Evolutionary conservation across 2,329 filamentous ascomycete species (phyloP), one percentile per base, ranked within the genome.

Genomic region (Volutella citrinella): DNA sequence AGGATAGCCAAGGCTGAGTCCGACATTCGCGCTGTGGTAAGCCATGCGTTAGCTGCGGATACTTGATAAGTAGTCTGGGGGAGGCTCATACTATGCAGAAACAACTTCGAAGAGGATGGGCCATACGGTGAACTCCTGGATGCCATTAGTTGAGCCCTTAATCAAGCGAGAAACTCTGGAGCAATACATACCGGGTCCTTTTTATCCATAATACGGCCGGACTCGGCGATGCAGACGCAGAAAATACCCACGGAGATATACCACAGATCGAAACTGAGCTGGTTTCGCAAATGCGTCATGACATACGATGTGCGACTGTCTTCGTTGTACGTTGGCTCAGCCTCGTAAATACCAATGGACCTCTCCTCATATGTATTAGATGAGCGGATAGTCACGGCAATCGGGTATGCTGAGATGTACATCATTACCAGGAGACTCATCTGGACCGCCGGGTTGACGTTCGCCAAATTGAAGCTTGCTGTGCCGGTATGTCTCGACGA

Each of bases 401-500:
- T 73, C 0, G 78, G 78, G 38, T 77, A 79, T 5, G 75, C 70
- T 6, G 72, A 71, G 28, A 82, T 79, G 55, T 80, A 82, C 78
- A 82, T 82, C 78, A 82, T 81, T 27, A 78, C 66, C 0, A 81
- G 61, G 37, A 79, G 73, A 20, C 76, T 68, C 21, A 80, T 68
- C 38, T 78, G 77, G 0, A 79, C 66, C 4, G 66, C 69, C 6
- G 77, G 72, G 22, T 70, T 74, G 3, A 79, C 61, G 2, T 52
- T 54, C 5, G 70, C 54, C 10, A 78, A 64, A 13, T 62, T 54
- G 19, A 78, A 77, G 49, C 59, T 74, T 59, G 64, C 66, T 57
- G 49, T 76, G 58, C 40, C 75, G 54, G 55, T 65, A 61, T 51
- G 76, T 43, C 38, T 72, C 54, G 42, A 68, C 58, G 49, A 77